Evolutionary conservation across 1,284 basidiomycete genomes (phyloP), one percentile per base, ranked within the genome.

Genomic region (Rhodotorula mucilaginosa): DNA sequence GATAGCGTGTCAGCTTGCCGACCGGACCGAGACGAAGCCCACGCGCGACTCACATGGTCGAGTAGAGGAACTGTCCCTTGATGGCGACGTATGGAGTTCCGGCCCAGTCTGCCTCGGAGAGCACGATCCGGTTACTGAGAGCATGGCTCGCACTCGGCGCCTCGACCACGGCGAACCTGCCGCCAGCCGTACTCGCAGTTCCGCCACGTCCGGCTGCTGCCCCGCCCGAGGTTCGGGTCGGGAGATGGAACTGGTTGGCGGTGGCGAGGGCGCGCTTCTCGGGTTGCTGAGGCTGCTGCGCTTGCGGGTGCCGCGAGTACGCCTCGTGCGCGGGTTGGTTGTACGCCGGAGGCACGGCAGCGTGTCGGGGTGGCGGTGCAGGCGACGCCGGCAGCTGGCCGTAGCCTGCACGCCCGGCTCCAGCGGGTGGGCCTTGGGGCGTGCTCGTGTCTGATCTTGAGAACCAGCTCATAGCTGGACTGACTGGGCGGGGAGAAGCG

Each of bases 41-140:
- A 18, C 4, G 31, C 13, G 18, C 8, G 18, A 64, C 76, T 46
- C 26, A 74, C 74, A 68, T 70, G 29, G 71, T 74, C 4, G 72
- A 69, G 34, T 77, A 69, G 49, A 76, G 65, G 58, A 64, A 78
- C 47, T 62, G 57, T 5, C 77, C 70, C 65, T 79, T 78, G 59
- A 79, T 67, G 56, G 52, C 34, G 39, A 78, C 76, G 34, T 70
- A 79, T 7, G 70, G 69, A 8, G 65, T 68, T 26, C 65, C 61
- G 5, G 52, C 62, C 61, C 94, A 93, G 81, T 95, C 92, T 15
- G 83, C 70, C 2, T 89, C 88, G 80, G 91, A 84, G 34, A 93
- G 90, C 57, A 93, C 86, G 23, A 95, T 80, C 74, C 90, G 88
- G 80, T 94, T 95, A n/a, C 87, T 87, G 71, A 93, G 83, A 0